Evolutionary conservation across 345 rosid genomes (phyloP), one percentile per base, ranked within the genome.

Genomic region (Moringa oleifera): DNA sequence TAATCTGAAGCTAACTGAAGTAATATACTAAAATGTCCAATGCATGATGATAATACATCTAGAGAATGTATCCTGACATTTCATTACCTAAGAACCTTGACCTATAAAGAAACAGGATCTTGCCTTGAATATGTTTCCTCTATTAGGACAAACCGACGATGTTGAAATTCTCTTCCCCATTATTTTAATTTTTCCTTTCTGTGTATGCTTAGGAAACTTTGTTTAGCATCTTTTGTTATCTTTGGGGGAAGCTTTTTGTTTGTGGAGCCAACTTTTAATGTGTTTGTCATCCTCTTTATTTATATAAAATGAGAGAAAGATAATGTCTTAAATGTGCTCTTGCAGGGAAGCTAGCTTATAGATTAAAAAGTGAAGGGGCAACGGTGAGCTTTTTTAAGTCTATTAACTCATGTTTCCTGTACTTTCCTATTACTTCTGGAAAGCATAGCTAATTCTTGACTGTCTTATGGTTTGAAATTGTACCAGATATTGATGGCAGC

Each of bases 291-390:
- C 8, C 33, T 28, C 33, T 28, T 28, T 28, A 28, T 28, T 2
- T 28, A 2, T 28, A 28, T 28, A 8, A 28, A 28, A 28, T 8
- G 8, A 28, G 33, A 28, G 8, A 22, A 54, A 59, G 23, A 58
- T 57, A 31, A 57, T 22, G 5, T 4, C 11, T 11, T 33, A 11
- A 33, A 33, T 33, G 49, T 21, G 62, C 54, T 19, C 49, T 73
- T 75, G 67, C 88, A 94, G 99, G 97, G 63, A 94, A 94, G 78
- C 84, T 94, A 71, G 95, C 99, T 64, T 75, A 86, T 76, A 85
- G 89, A 71, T 64, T 94, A 72, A 90, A 90, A 84, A 86, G 76
- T 6, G 93, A 85, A 79, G 96, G 92, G 60, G 86, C 81, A 20
- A 90, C 85, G 85, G 99, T 94, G 73, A 71, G 73, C 58, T 65